phyloP scores from a whole-genome alignment of 768 basidiomycete genomes.

The Mycena capillaripes region DNA sequence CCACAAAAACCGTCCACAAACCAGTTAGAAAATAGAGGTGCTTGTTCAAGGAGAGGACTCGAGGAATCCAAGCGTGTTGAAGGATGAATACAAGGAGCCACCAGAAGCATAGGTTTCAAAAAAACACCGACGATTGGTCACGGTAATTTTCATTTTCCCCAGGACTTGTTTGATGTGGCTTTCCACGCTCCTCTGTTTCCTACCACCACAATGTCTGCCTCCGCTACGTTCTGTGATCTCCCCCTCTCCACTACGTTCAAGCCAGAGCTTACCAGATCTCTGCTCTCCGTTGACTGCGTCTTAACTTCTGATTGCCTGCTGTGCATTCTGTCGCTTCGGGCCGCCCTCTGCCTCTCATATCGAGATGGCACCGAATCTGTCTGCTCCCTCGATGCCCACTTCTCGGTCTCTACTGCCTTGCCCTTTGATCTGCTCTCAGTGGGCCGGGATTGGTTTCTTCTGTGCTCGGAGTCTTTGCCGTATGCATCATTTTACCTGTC shows the following conservation, averaged over 20 bases:
- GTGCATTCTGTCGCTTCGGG: not conserved
- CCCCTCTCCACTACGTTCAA: not conserved
- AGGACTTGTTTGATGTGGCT: not conserved
- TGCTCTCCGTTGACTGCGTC: not conserved
- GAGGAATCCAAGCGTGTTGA: too few relatives aligned
- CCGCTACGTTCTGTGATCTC: not conserved
- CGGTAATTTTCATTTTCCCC: too few relatives aligned
- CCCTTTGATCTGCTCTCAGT: not conserved
- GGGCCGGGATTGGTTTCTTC: not conserved
- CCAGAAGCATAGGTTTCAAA: too few relatives aligned
- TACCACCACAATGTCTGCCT: not conserved
- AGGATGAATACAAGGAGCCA: too few relatives aligned
- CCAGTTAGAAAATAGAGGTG: too few relatives aligned
- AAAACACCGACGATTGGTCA: too few relatives aligned
- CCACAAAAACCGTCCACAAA: too few relatives aligned
- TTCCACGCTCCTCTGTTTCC: not conserved
- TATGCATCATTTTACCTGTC: too few relatives aligned
- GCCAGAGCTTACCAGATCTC: not conserved
- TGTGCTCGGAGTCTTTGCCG: too few relatives aligned
- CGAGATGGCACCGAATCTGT: not conserved
- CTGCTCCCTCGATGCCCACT: not conserved
- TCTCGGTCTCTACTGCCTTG: not conserved
- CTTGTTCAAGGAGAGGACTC: too few relatives aligned
- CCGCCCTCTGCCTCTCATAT: not conserved
- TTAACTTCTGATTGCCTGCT: not conserved